phyloP scores from a whole-genome alignment of 805 yeast species.

The Millerozyma acaciae region DNA sequence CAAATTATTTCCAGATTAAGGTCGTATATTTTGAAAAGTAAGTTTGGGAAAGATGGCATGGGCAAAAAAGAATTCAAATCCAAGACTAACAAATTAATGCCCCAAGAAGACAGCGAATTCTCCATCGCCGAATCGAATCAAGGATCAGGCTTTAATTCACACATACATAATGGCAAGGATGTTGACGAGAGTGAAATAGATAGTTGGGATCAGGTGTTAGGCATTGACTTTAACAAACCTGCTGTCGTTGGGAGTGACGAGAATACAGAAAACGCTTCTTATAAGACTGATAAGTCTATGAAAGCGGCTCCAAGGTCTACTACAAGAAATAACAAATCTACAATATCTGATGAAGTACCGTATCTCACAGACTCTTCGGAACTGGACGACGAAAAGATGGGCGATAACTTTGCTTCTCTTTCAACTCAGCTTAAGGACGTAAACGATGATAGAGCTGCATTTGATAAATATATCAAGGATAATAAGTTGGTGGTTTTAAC shows the following conservation, averaged over 20 bases:
- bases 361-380: constrained; percentile 27
- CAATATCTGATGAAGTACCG: constrained; percentile 21
- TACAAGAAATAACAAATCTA: too few species aligned
- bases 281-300: constrained; percentile 6
- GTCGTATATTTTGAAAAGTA: constrained; percentile 39
- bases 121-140: constrained; percentile 1
- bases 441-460: constrained; percentile 18
- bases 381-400: constrained; percentile 2
- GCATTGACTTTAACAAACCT: too few species aligned
- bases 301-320: constrained; percentile 11
- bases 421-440: too few species aligned
- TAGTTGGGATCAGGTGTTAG: too few species aligned
- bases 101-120: constrained; percentile 2
- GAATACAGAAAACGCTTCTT: too few species aligned
- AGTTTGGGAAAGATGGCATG: background rate
- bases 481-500: constrained; percentile 30
- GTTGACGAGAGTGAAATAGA: too few species aligned
- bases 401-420: background rate
- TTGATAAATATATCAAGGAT: constrained; percentile 32
- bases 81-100: constrained; percentile 9
- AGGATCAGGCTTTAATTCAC: background rate
- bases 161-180: too few species aligned
- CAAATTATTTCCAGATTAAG: constrained; percentile 59
- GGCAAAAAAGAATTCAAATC: constrained; percentile 9
- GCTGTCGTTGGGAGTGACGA: too few species aligned